phyloP scores from a whole-genome alignment of 371 early-diverging fungal species.

The Mucor irregularis region DNA sequence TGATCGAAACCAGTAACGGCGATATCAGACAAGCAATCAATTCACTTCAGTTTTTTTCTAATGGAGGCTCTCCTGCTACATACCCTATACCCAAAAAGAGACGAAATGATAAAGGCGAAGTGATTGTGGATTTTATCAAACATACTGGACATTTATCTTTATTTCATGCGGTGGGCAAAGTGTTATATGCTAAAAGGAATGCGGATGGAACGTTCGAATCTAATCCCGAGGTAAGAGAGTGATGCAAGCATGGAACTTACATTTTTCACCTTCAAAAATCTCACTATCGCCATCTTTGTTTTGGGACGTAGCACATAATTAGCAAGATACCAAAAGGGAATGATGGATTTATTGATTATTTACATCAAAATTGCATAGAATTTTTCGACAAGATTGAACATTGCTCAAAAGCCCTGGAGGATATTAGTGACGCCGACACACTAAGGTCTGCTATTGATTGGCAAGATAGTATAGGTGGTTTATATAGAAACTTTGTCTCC shows the following conservation, averaged over 20 bases:
- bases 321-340: conserved; percentile 17
- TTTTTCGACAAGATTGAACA: conserved; percentile 24
- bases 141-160: conserved; percentile 19
- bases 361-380: conserved; percentile 28
- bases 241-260: no score
- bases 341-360: conserved; percentile 22
- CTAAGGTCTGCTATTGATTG: conserved; percentile 26
- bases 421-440: conserved; percentile 27
- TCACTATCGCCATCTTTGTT: no score
- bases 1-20: conserved; percentile 30
- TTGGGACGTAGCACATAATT: conserved; percentile 21
- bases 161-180: conserved; percentile 49
- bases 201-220: conserved; percentile 26
- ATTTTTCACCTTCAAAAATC: no score
- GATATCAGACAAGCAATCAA: conserved; percentile 47
- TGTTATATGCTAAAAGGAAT: conserved; percentile 38
- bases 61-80: no score
- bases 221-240: conserved; percentile 30
- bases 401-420: conserved; percentile 11
- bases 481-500: conserved; percentile 13
- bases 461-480: conserved; percentile 1
- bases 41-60: conserved; percentile 40
- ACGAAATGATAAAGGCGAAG: background rate
- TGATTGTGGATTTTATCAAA: background rate
- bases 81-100: background rate